These are phyloP conservation scores for Fusarium coffeatum DNA, from an alignment of 2,329 filamentous ascomycete species.

Conservation along the genomic window DNA sequence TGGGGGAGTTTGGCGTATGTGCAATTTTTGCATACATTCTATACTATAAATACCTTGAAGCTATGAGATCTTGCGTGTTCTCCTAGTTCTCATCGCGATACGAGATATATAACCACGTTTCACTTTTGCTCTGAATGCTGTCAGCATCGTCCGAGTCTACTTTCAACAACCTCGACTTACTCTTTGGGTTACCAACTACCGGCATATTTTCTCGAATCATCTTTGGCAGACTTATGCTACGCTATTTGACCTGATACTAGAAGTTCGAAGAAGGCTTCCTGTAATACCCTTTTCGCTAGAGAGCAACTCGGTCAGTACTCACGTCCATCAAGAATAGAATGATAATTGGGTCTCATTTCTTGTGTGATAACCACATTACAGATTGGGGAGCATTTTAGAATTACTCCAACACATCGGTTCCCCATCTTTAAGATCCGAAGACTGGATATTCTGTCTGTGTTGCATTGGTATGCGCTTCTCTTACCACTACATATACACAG, in stretches of 20 bases:
- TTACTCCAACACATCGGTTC: not conserved
- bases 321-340: not conserved
- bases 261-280: not conserved
- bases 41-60: constrained; percentile 19
- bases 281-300: not conserved
- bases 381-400: not conserved
- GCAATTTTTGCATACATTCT: constrained; percentile 33
- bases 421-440: not conserved
- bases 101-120: constrained; percentile 4
- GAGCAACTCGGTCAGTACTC: not conserved
- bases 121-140: not conserved
- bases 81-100: not conserved
- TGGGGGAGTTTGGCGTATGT: constrained; percentile 38
- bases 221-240: not conserved
- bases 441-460: not conserved
- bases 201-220: not conserved
- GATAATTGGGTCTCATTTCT: not conserved
- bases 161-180: not conserved
- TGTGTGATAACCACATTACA: not conserved
- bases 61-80: not conserved
- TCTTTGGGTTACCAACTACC: not conserved
- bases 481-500: not conserved
- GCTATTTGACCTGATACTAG: too few species aligned
- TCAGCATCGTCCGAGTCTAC: not conserved
- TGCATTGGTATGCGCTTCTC: not conserved